Percentiles rank a stretch among this genome's conserved stretches.
phyloP scores from a whole-genome alignment of 495 filamentous ascomycete genomes.

The Astrothelium macrocarpum region DNA sequence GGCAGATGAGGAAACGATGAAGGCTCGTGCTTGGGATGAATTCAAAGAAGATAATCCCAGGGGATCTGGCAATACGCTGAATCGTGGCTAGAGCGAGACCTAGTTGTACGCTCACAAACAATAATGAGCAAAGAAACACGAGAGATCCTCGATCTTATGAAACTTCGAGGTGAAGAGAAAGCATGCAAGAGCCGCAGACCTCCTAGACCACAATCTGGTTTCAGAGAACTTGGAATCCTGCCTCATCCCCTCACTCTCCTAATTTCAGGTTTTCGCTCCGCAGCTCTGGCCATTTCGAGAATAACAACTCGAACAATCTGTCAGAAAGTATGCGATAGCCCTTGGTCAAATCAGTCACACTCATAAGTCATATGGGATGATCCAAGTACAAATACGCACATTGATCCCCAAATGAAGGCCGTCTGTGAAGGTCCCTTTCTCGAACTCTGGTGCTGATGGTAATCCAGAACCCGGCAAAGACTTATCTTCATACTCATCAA shows the following conservation, averaged over 20 bases:
- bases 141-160: neutral
- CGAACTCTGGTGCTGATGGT: conserved; percentile 15
- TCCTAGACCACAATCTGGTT: no score
- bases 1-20: conserved; percentile 82
- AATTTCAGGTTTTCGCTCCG: conserved; percentile 12
- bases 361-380: neutral
- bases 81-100: conserved; percentile 28
- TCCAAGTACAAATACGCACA: conserved; percentile 9
- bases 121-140: neutral
- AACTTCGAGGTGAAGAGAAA: no score
- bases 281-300: conserved; percentile 23
- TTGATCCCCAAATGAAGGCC: conserved; percentile 22
- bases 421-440: conserved; percentile 22
- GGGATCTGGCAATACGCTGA: conserved; percentile 36
- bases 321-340: conserved; percentile 19
- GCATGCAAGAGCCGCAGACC: no score
- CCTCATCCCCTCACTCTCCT: neutral
- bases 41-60: conserved; percentile 82
- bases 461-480: conserved; percentile 23
- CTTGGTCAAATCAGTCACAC: conserved; percentile 8
- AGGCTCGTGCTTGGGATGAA: conserved; percentile 92
- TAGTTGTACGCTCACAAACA: neutral
- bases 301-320: conserved; percentile 13
- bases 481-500: conserved; percentile 16
- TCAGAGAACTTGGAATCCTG: no score